Conservation (phyloP, 305 asterid genomes). For the Solanum hybrid region DNA sequence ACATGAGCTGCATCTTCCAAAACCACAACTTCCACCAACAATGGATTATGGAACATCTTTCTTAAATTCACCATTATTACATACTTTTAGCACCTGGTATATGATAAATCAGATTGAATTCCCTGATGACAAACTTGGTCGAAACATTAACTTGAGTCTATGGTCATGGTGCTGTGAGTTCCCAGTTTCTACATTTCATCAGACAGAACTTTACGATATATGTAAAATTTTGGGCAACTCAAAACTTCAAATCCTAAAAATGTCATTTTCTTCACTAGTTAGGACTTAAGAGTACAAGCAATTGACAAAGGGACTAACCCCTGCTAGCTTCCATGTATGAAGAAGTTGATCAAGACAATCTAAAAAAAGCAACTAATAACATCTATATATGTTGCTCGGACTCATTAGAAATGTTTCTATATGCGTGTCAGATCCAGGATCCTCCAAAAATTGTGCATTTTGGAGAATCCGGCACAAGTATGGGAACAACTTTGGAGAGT, state of each 20-base stretch:
- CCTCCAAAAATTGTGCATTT: not conserved
- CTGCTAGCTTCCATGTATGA: not conserved
- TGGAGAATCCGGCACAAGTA: not conserved
- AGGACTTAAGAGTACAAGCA: not conserved
- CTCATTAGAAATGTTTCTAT: not conserved
- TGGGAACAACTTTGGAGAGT: not conserved
- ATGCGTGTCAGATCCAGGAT: not conserved
- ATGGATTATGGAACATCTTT: not conserved
- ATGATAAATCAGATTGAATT: not conserved
- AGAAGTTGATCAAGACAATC: not conserved
- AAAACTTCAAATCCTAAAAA: not conserved
- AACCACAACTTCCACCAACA: not conserved
- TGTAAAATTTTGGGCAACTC: not conserved
- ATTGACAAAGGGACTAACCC: not conserved
- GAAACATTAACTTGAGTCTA: not conserved
- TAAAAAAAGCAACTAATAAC: not conserved
- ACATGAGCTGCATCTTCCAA: not conserved
- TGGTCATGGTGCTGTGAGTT: not conserved
- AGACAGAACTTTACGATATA: not conserved
- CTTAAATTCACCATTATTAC: not conserved
- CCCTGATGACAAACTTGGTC: not conserved
- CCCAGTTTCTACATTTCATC: not conserved
- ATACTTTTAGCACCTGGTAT: not conserved
- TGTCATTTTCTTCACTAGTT: not conserved
- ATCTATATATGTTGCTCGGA: not conserved